phyloP scores from a whole-genome alignment of 495 filamentous ascomycete species.

The Trichoderma orchidacearum region DNA sequence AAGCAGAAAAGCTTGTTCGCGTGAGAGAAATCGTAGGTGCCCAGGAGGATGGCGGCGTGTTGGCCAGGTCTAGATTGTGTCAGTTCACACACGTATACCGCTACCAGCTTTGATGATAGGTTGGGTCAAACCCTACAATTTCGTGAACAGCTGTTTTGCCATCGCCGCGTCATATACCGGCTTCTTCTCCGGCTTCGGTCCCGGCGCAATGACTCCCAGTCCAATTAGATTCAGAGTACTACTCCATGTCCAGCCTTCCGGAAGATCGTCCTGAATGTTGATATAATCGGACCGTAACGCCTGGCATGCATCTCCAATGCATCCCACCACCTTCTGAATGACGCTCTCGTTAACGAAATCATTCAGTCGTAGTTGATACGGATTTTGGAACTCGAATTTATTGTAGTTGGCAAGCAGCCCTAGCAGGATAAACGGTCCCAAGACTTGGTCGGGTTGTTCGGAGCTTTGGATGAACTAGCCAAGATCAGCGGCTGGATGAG shows the following conservation, averaged over 20 bases:
- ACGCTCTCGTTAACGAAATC: slow-evolving; percentile 90
- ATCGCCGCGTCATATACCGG: slow-evolving; percentile 50
- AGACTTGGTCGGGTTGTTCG: slow-evolving; percentile 43
- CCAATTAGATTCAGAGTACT: slow-evolving; percentile 76
- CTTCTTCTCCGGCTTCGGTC: slow-evolving; percentile 45
- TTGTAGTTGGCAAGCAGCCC: slow-evolving; percentile 96
- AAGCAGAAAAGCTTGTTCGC: slow-evolving; percentile 93
- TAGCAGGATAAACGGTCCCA: slow-evolving; percentile 69
- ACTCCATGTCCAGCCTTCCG: slow-evolving; percentile 77
- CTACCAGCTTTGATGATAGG: neutral
- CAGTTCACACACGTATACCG: slow-evolving; percentile 5
- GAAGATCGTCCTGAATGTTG: slow-evolving; percentile 81
- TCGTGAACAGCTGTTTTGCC: slow-evolving; percentile 62
- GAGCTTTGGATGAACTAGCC: slow-evolving; percentile 73
- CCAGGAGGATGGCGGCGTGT: slow-evolving; percentile 64
- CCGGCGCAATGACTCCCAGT: slow-evolving; percentile 59
- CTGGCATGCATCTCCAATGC: slow-evolving; percentile 57
- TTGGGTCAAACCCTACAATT: slow-evolving; percentile 23
- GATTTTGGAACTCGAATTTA: slow-evolving; percentile 98
- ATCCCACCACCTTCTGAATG: slow-evolving; percentile 68
- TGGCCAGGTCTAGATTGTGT: slow-evolving; percentile 50
- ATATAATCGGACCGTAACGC: slow-evolving; percentile 61
- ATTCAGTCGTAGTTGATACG: slow-evolving; percentile 86
- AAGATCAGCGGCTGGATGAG: neutral
- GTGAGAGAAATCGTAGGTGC: slow-evolving; percentile 85